These are phyloP conservation scores for Diplocarpon rosae DNA, from an alignment of 2,329 filamentous ascomycete species.

Conservation along the genomic window DNA sequence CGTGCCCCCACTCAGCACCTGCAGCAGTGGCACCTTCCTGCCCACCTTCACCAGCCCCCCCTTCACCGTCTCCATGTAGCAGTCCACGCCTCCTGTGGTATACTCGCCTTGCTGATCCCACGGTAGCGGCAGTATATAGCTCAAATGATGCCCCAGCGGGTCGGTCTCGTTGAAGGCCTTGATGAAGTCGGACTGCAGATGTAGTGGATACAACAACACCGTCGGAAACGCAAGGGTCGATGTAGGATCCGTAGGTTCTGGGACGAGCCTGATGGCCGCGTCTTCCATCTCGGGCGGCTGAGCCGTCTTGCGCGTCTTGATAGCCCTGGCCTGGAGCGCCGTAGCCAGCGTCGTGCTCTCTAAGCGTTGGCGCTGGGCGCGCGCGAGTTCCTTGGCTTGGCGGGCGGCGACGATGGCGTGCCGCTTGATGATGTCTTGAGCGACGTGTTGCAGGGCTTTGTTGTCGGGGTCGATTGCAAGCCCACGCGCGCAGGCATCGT, in stretches of 20 bases:
- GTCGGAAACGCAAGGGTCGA: constrained; percentile 67
- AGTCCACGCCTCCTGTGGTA: constrained; percentile 56
- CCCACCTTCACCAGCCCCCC: constrained; percentile 84
- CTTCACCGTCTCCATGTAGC: constrained; percentile 72
- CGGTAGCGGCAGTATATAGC: constrained; percentile 76
- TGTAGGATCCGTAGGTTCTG: constrained; percentile 61
- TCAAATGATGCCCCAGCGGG: constrained; percentile 63
- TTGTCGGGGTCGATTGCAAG: constrained; percentile 63
- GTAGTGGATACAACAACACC: constrained; percentile 73
- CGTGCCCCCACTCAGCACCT: constrained; percentile 63
- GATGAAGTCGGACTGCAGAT: constrained; percentile 79
- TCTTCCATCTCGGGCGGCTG: constrained; percentile 83
- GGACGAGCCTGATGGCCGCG: constrained; percentile 56
- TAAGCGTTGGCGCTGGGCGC: constrained; percentile 41
- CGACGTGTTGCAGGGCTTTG: constrained; percentile 49
- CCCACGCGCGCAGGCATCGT: constrained; percentile 66
- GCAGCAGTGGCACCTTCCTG: constrained; percentile 67
- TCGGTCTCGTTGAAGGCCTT: constrained; percentile 76
- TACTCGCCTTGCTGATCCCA: constrained; percentile 72
- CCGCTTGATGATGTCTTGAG: constrained; percentile 50
- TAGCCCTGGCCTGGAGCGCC: constrained; percentile 58
- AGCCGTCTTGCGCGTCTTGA: constrained; percentile 54
- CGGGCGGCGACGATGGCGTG: constrained; percentile 44
- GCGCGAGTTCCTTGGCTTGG: constrained; percentile 43
- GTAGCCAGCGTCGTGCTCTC: constrained; percentile 51